Evolutionary conservation across 2,329 filamentous ascomycete genomes (phyloP).

Genomic region (Diplodia corticola): DNA sequence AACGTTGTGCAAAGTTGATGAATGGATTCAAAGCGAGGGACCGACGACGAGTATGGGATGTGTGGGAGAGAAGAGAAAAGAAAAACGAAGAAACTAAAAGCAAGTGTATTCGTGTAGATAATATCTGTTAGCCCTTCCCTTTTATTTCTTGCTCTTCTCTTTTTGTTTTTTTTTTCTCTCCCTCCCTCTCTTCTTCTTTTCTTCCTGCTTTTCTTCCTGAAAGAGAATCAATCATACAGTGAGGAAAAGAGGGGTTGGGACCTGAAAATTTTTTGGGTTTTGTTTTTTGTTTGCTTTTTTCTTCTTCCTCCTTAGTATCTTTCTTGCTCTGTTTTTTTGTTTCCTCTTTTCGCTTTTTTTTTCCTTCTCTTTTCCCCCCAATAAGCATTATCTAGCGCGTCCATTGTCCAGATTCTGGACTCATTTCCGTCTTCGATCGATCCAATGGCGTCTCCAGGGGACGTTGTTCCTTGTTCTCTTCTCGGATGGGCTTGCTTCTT

Average conservation of each 20-base stretch:
- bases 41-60: background rate
- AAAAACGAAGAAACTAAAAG: background rate
- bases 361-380: background rate
- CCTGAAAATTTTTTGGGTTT: background rate
- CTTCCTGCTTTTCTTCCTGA: too few relatives aligned
- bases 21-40: background rate
- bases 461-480: background rate
- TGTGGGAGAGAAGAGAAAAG: background rate
- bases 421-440: background rate
- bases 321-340: slow-evolving; percentile 17
- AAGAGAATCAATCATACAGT: background rate
- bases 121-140: background rate
- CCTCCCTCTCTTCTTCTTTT: background rate
- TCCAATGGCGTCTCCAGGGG: background rate
- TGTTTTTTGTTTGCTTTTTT: background rate
- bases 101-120: slow-evolving; percentile 20
- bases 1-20: background rate
- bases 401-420: background rate
- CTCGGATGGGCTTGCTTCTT: background rate
- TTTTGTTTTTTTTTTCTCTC: background rate
- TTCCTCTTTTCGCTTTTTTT: background rate
- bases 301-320: too few relatives aligned
- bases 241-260: background rate
- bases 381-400: background rate
- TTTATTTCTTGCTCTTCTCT: background rate